phyloP scores from a whole-genome alignment of 108 stramenopile species.

The Nitzschia sp. region DNA sequence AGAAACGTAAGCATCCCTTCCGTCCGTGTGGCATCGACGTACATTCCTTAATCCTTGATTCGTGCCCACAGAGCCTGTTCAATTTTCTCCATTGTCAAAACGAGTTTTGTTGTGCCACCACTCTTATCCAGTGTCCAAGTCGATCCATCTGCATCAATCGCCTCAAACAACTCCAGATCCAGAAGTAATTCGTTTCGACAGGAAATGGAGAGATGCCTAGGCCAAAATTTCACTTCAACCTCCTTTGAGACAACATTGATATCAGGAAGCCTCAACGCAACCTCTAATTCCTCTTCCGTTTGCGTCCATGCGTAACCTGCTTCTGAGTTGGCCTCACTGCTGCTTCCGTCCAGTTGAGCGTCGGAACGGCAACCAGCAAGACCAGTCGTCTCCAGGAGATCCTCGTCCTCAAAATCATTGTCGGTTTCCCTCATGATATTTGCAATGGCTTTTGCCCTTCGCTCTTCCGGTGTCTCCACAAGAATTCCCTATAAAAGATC shows the following conservation, averaged over 20 bases:
- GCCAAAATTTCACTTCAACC: constrained; percentile 48
- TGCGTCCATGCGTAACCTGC: constrained; percentile 61
- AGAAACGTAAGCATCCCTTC: too few species aligned
- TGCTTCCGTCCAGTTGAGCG: constrained; percentile 71
- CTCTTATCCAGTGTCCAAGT: constrained; percentile 65
- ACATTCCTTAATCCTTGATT: constrained; percentile 20
- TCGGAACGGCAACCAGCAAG: constrained; percentile 60
- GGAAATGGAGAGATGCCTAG: constrained; percentile 33
- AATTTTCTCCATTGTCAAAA: constrained; percentile 33
- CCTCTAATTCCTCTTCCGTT: constrained; percentile 61
- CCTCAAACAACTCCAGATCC: constrained; percentile 44
- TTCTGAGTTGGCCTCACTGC: not conserved
- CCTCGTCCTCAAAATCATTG: constrained; percentile 49
- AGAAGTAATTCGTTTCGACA: constrained; percentile 29
- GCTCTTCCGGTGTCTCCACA: constrained; percentile 54
- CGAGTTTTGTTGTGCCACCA: not conserved
- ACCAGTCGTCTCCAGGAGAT: constrained; percentile 47
- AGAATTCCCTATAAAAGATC: constrained; percentile 33
- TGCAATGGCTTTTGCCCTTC: constrained; percentile 10
- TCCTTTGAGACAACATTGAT: constrained; percentile 13
- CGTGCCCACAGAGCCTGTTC: constrained; percentile 33
- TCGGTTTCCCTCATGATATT: constrained; percentile 9
- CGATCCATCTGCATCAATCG: constrained; percentile 56
- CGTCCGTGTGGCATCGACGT: not conserved
- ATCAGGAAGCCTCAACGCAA: constrained; percentile 32